Base-by-base conservation (phyloP, 2,329 filamentous ascomycete genomes). In the Chaetomium sp. region DNA sequence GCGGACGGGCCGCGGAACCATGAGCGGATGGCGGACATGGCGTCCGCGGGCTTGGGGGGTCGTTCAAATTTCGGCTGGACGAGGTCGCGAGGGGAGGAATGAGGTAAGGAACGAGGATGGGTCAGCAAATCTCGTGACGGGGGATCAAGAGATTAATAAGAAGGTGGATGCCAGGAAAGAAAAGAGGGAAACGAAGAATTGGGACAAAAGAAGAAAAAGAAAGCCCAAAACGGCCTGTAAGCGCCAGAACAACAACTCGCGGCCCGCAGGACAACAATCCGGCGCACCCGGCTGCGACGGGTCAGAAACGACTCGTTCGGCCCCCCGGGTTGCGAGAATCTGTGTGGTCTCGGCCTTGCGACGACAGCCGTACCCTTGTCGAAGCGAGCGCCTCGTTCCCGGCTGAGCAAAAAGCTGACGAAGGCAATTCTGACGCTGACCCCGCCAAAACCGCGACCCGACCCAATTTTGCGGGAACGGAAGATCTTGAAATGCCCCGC, bases 1-100 rank as follows among this genome's bases (percentile, higher is more conserved):
- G 60, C 57, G 40, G 71, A 66, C 37, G 68, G 61, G 45, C 72
- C 72, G 61, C 78, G 76, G 63, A 82, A 75, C 79, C 79, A 82
- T 50, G 73, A 72, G 44, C 74, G 69, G 33, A 81, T 65, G 38
- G 65, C 62, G 53, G 68, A 68, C 69, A 70, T 70, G 52, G 27
- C 54, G 59, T 55, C 44, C 44, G 40, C 34, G 38, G 19, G n/a
- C 32, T 40, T 14, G 35, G 27, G 27, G 47, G 19, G 19, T 37
- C 5, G 11, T 14, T 35, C 6, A 2, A 9, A 35, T 4, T 34
- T 33, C 36, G 19, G 19, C 5, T 14, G 40, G 10, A 11, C 11
- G 6, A 12, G 6, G 40, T 7, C 40, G 6, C 14, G 10, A 2
- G 11, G 40, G 40, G 6, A 11, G 14, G 35, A 58, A 27, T 54